Base-by-base conservation (phyloP, 1,284 basidiomycete species). In the Ceratorhiza oryzae-sativae region DNA sequence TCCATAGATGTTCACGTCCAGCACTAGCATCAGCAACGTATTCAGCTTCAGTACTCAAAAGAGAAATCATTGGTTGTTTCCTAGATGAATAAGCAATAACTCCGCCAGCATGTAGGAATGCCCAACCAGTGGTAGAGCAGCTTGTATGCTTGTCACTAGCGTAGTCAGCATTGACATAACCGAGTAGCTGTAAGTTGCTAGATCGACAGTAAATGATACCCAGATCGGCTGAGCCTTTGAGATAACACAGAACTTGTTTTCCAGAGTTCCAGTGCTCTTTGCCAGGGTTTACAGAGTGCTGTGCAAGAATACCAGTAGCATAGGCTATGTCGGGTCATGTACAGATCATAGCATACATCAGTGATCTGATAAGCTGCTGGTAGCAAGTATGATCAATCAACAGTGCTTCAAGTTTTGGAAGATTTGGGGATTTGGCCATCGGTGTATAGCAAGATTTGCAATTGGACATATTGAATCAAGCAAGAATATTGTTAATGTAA, bases 151-250 rank as follows among this genome's bases (percentile, higher is more conserved):
- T 27, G 27, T 63, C 61, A 15, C 61, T 30, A 18, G 61, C 41
- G 30, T 48, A 63, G 39, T 63, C 61, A 8, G 61, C 41, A 23
- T 63, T 25, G 41, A 42, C 34, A 20, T 39, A 32, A 6, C 45
- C 45, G 3, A 4, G 20, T 4, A 45, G 15, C n/a, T 48, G 23
- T 6, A 15, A 4, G 5, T 12, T 12, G 13, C 13, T 13, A 1
- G 61, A 45, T 9, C 25, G 36, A 23, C 25, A n/a, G 41, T 73
- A 75, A 2, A 67, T 60, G 8, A 79, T 72, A 13, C 71, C 71
- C n/a, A 61, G 34, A 15, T 73, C 71, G 1, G 25, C 30, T 0
- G 78, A 93, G 79, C 91, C 75, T 8, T 72, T 71, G 20, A 80
- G 71, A 61, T 79, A 80, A 0, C 77, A 71, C 1, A 80, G 68